Conservation (phyloP, 768 basidiomycete species). For the Boletus eberwhitei region DNA sequence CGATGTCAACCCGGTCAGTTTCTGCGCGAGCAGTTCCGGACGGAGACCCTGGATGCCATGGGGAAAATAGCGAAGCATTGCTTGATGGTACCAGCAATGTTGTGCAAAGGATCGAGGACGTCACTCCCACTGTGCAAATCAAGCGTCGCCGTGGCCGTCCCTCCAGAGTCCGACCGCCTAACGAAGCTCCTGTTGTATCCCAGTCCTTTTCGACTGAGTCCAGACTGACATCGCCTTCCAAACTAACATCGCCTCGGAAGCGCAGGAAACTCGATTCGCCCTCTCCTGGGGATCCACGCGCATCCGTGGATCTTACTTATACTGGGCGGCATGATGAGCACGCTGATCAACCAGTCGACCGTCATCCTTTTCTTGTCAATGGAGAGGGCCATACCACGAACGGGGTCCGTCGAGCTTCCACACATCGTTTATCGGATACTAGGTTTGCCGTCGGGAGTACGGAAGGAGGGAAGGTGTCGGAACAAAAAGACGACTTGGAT, state of each 20-base stretch:
- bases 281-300: conserved; percentile 19
- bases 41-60: conserved; percentile 5
- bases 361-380: conserved; percentile 7
- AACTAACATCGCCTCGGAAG: conserved; percentile 37
- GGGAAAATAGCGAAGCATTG: conserved; percentile 7
- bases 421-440: background rate
- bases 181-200: background rate
- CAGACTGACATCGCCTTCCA: conserved; percentile 13
- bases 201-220: conserved; percentile 6
- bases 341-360: conserved; percentile 5
- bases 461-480: background rate
- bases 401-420: conserved; percentile 9
- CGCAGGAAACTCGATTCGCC: conserved; percentile 43
- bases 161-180: conserved; percentile 23
- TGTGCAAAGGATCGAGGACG: conserved; percentile 5
- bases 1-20: conserved; percentile 16
- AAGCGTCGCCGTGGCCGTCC: conserved; percentile 37
- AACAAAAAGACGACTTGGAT: background rate
- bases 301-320: conserved; percentile 4
- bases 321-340: conserved; percentile 1
- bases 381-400: conserved; percentile 16
- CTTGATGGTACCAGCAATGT: conserved; percentile 2
- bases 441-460: background rate
- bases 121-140: conserved; percentile 2
- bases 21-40: conserved; percentile 19